Conservation (phyloP, 148 eudicot species). For the Pharnaceum exiguum region DNA sequence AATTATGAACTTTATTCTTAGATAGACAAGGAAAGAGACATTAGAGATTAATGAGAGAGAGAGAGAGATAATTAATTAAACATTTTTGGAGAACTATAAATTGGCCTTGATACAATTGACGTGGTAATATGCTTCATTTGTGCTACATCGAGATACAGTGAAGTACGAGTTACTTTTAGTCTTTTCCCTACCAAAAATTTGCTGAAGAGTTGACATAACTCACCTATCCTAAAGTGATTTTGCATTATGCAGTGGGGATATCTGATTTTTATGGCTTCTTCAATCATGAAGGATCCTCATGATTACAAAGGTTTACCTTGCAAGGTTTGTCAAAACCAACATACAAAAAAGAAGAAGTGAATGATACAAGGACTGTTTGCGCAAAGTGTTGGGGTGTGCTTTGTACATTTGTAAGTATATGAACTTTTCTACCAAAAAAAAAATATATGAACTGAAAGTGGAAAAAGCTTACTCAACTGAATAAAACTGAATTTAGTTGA, state of each 20-base stretch:
- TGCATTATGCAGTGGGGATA: constrained; percentile 10
- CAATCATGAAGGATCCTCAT: background rate
- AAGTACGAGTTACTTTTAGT: background rate
- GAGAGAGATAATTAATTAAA: too few relatives aligned
- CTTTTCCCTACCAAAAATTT: constrained; percentile 21
- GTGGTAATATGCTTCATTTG: background rate
- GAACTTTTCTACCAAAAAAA: background rate
- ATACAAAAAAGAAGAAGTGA: too few relatives aligned
- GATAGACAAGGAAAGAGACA: constrained; percentile 1
- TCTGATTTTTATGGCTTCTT: constrained; percentile 2
- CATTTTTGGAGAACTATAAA: background rate
- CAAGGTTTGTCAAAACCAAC: constrained; percentile 1
- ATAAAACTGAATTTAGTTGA: background rate
- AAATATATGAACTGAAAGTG: too few relatives aligned
- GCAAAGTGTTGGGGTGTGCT: too few relatives aligned
- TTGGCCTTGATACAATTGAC: constrained; percentile 17
- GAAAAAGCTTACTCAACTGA: constrained; percentile 10
- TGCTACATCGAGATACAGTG: background rate
- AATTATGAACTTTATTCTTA: background rate
- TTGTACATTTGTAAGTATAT: too few relatives aligned
- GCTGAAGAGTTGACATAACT: constrained; percentile 21
- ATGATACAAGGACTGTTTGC: too few relatives aligned
- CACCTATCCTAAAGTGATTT: background rate
- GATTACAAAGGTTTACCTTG: constrained; percentile 13
- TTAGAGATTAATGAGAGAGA: background rate